These are phyloP conservation scores for Aspergillus hortae DNA, from an alignment of 2,329 filamentous ascomycete species.

Conservation along the genomic window DNA sequence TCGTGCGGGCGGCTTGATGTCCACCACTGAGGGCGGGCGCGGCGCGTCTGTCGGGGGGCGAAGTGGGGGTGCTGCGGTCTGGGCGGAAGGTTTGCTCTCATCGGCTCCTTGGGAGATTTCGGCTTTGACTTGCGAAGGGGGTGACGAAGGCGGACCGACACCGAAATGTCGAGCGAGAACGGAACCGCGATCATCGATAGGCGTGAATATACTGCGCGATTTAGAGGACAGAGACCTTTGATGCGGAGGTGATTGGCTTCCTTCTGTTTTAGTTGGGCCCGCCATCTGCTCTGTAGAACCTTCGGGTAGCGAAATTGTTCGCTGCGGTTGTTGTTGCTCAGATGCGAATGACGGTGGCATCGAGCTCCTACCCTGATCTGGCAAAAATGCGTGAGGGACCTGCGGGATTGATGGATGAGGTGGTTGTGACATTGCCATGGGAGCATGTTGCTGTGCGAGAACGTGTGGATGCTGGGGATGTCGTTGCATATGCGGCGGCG, in stretches of 20 bases:
- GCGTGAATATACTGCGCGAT: constrained; percentile 92
- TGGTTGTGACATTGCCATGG: constrained; percentile 30
- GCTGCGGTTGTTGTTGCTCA: constrained; percentile 48
- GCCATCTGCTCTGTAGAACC: constrained; percentile 53
- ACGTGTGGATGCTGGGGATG: constrained; percentile 40
- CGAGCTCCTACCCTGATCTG: constrained; percentile 71
- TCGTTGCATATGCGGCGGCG: constrained; percentile 41
- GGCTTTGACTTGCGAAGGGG: constrained; percentile 34
- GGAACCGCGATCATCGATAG: constrained; percentile 88
- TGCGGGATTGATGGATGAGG: constrained; percentile 45
- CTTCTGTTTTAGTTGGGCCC: constrained; percentile 37
- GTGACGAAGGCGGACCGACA: constrained; percentile 55
- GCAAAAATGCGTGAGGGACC: constrained; percentile 66
- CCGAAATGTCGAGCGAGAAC: constrained; percentile 81
- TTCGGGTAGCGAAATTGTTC: constrained; percentile 58
- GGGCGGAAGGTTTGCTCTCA: constrained; percentile 62
- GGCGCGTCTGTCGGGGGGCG: constrained; percentile 47
- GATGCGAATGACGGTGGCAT: constrained; percentile 67
- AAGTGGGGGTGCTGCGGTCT: constrained; percentile 50
- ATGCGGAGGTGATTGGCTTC: constrained; percentile 45
- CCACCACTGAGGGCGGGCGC: constrained; percentile 54
- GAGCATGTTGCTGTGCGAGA: constrained; percentile 22
- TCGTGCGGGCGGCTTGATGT: constrained; percentile 70
- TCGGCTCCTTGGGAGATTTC: constrained; percentile 42
- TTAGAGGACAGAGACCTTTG: constrained; percentile 66